Evolutionary conservation across 2,329 filamentous ascomycete species (phyloP).

Genomic region (Aspergillus oerlinghausenensis): DNA sequence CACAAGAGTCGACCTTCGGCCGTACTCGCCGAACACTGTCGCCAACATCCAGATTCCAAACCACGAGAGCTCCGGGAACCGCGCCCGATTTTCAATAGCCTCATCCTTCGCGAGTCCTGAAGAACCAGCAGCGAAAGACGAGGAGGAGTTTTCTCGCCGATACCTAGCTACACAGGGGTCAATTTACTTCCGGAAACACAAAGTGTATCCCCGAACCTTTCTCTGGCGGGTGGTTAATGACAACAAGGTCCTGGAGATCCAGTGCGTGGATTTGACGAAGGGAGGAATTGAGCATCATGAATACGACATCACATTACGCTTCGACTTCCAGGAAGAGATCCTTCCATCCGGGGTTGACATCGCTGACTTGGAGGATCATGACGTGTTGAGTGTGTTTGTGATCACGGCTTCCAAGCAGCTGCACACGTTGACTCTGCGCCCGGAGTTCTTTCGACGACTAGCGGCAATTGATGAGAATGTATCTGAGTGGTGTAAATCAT

Average conservation of each 20-base stretch:
- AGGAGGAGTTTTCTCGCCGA: conserved; percentile 62
- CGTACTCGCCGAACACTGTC: conserved; percentile 62
- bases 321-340: conserved; percentile 71
- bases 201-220: conserved; percentile 75
- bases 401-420: conserved; percentile 74
- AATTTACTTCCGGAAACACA: conserved; percentile 75
- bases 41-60: conserved; percentile 64
- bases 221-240: conserved; percentile 86
- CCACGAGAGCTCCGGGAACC: conserved; percentile 43
- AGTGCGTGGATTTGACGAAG: conserved; percentile 74
- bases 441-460: conserved; percentile 72
- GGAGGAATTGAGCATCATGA: conserved; percentile 58
- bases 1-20: conserved; percentile 77
- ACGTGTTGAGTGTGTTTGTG: conserved; percentile 73
- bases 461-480: conserved; percentile 67
- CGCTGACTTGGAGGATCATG: conserved; percentile 71
- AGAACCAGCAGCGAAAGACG: conserved; percentile 53
- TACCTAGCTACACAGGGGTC: conserved; percentile 74
- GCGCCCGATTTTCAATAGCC: conserved; percentile 43
- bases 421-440: conserved; percentile 76
- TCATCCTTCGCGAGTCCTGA: conserved; percentile 37
- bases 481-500: conserved; percentile 72
- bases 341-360: conserved; percentile 75
- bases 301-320: conserved; percentile 68
- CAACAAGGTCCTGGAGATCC: conserved; percentile 73